Base-by-base conservation (phyloP, 2,329 filamentous ascomycete species). In the Cercospora zeae-maydis region DNA sequence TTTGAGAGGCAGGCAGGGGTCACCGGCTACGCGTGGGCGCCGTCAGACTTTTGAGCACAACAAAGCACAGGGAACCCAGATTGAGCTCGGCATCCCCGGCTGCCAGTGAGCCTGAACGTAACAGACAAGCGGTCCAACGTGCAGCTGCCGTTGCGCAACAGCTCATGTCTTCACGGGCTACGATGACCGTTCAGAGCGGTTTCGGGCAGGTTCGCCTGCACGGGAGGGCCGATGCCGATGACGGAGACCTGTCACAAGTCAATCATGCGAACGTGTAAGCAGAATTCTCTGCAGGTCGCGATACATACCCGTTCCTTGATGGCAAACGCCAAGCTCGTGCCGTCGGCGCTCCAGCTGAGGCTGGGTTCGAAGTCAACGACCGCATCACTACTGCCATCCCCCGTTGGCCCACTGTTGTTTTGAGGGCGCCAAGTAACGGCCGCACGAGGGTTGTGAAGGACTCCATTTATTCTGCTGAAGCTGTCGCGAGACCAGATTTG, bases 261-360 rank as follows among this genome's bases (percentile, higher is more conserved):
- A 58, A 42, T 31, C 10, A 27, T 47, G 30, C 16, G 7, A 31
- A n/a, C 24, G 21, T 16, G 30, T 13, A 21, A 9, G 11, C 21
- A 27, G 6, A 19, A 37, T 19, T 3, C n/a, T 21, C n/a, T 21
- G 14, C 13, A 13, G 14, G 16, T 10, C 10, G 24, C 3, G 34
- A 45, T 24, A 51, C 75, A 42, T 74, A 83, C 81, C 78, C 82
- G 78, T 65, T 77, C 78, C 31, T 71, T 71, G 1, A 66, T 63
- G 4, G 71, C 71, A 69, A 82, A 81, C 1, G 79, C 80, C 61
- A 85, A 74, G 67, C 78, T 82, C 68, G 81, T 81, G n/a, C 82
- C 81, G 70, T 84, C 80, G 11, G 75, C 76, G 70, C 83, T 82
- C 83, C 83, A 85, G 31, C 77, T 78, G 57, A 85, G 72, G 64